Percentiles rank a stretch among this genome's conserved stretches.
Conservation (phyloP, 2,329 filamentous ascomycete genomes). For the Tolypocladium album region DNA sequence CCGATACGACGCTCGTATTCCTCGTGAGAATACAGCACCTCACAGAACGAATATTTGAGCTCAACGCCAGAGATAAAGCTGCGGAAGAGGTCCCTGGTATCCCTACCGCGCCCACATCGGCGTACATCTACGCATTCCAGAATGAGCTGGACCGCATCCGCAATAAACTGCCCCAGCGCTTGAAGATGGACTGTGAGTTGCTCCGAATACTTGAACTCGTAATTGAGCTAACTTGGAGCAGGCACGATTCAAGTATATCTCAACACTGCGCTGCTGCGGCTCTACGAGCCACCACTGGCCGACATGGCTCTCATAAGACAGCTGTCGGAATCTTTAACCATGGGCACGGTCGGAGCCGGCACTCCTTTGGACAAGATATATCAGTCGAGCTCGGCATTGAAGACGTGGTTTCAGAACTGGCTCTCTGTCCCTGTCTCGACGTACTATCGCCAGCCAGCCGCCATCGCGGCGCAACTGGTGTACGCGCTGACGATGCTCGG, state of each 20-base stretch:
- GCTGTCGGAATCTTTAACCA: conserved; percentile 31
- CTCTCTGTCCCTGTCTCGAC: conserved; percentile 28
- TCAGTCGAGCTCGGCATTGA: conserved; percentile 34
- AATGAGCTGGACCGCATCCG: conserved; percentile 31
- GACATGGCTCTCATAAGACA: conserved; percentile 28
- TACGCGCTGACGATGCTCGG: conserved; percentile 40
- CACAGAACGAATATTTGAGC: conserved; percentile 35
- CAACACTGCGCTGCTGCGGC: conserved; percentile 27
- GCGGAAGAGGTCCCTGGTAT: conserved; percentile 22
- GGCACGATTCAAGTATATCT: conserved; percentile 29
- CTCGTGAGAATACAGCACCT: conserved; percentile 39
- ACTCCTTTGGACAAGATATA: conserved; percentile 39
- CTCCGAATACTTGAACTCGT: too few relatives aligned
- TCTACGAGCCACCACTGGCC: conserved; percentile 36
- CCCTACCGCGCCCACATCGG: conserved; percentile 28
- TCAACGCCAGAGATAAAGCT: conserved; percentile 23
- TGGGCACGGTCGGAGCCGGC: conserved; percentile 22
- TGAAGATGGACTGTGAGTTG: conserved; percentile 27
- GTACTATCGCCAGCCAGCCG: conserved; percentile 36
- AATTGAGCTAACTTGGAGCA: conserved; percentile 8
- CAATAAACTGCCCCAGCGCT: conserved; percentile 19
- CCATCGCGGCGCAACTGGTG: conserved; percentile 33
- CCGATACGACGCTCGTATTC: conserved; percentile 33
- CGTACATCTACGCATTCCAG: conserved; percentile 35
- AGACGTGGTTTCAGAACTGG: conserved; percentile 38